phyloP scores from a whole-genome alignment of 495 filamentous ascomycete genomes.

The Ramalina peruviana region DNA sequence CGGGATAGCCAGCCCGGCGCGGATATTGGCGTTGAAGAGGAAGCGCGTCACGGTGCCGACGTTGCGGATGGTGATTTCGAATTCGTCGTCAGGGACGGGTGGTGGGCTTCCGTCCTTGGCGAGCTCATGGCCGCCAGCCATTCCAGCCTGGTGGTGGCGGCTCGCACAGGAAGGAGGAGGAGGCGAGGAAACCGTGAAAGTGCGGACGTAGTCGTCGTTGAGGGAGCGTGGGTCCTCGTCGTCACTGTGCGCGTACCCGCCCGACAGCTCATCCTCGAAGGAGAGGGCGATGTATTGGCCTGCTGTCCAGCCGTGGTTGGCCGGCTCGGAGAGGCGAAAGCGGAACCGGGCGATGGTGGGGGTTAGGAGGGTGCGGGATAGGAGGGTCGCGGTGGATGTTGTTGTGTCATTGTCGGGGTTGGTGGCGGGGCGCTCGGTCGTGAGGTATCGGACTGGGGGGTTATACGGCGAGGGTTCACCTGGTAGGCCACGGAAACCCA shows the following conservation, averaged over 20 bases:
- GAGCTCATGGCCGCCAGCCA: too few species aligned
- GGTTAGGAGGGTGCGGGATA: constrained; percentile 41
- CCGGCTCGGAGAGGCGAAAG: constrained; percentile 37
- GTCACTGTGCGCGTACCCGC: constrained; percentile 68
- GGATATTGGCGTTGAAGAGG: constrained; percentile 42
- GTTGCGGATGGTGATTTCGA: constrained; percentile 57
- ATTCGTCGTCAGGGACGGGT: constrained; percentile 24
- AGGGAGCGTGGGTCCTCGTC: constrained; percentile 61
- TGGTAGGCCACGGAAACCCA: constrained; percentile 49
- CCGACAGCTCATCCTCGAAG: constrained; percentile 49
- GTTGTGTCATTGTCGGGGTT: constrained; percentile 13
- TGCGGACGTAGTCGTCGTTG: constrained; percentile 72
- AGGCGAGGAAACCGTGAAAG: constrained; percentile 59
- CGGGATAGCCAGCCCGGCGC: constrained; percentile 44
- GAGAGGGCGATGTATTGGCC: constrained; percentile 66
- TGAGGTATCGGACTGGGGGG: constrained; percentile 42
- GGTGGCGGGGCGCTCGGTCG: constrained; percentile 29
- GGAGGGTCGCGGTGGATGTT: constrained; percentile 33
- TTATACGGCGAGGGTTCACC: constrained; percentile 60
- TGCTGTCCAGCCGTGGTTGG: constrained; percentile 38
- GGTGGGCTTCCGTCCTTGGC: too few species aligned
- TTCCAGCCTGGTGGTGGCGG: too few species aligned
- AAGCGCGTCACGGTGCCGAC: constrained; percentile 53
- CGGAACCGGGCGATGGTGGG: constrained; percentile 49
- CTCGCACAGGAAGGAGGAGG: constrained; percentile 15